These are phyloP conservation scores for Coemansia sp. DNA, from an alignment of 192 early-diverging fungal species.

Conservation along the genomic window DNA sequence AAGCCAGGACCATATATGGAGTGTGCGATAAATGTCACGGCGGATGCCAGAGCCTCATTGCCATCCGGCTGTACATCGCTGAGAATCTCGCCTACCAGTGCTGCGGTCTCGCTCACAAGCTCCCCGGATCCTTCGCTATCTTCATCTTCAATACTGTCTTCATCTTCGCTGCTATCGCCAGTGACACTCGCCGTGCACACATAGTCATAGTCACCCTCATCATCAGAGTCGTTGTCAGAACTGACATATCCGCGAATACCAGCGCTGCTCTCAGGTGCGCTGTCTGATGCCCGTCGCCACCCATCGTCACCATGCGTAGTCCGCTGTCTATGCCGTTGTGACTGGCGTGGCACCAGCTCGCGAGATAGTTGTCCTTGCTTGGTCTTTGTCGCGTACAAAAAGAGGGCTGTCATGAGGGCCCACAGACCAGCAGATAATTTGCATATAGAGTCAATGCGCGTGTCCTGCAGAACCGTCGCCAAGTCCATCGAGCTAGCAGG, in stretches of 20 bases:
- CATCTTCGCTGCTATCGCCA: conserved; percentile 22
- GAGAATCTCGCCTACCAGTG: conserved; percentile 42
- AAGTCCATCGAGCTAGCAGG: conserved; percentile 22
- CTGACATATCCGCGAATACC: background rate
- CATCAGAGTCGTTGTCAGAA: conserved; percentile 9
- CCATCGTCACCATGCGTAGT: background rate
- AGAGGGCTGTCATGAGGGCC: conserved; percentile 38
- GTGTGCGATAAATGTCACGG: conserved; percentile 44
- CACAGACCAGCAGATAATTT: conserved; percentile 39
- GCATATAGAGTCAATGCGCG: conserved; percentile 32
- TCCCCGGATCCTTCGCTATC: conserved; percentile 13
- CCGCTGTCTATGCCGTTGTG: background rate
- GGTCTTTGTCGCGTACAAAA: conserved; percentile 24
- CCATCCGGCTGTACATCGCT: conserved; percentile 9
- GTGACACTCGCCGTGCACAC: conserved; percentile 20
- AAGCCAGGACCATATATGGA: conserved; percentile 20
- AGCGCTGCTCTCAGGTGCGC: background rate
- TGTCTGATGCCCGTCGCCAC: background rate
- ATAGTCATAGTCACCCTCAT: conserved; percentile 38
- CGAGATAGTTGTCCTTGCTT: conserved; percentile 10
- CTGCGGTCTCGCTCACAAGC: conserved; percentile 22
- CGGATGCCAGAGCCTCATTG: conserved; percentile 34
- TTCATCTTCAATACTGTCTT: conserved; percentile 25
- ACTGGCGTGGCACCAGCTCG: background rate
- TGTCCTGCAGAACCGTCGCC: conserved; percentile 25